Evolutionary conservation across 768 basidiomycete species (phyloP), one percentile per base, ranked within the genome.

Genomic region (Lactarius hengduanensis): DNA sequence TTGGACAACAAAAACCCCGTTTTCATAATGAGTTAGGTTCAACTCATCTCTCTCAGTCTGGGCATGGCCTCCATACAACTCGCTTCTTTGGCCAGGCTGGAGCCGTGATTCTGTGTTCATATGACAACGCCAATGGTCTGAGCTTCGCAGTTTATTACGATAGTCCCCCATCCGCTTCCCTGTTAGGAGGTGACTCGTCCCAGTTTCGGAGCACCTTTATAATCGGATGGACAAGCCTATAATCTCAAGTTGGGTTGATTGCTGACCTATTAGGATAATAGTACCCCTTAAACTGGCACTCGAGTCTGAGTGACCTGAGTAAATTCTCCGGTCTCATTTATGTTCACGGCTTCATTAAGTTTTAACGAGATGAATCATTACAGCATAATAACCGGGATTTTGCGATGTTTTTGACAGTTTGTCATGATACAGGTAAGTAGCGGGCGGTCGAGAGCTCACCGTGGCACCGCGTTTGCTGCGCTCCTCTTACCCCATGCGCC

Each of bases 71-170:
- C 50, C 22, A 26, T 53, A 15, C 22, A 26, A 53, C 50, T 22
- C 22, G n/a, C 22, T 26, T 53, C 50, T 26, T 53, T 22, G n/a
- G 50, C 6, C 26, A 7, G 13, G 50, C 22, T 50, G 22, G 16
- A n/a, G 22, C 22, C 36, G 47, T 28, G 26, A 13, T 53, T 62
- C 34, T 18, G 50, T 15, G 54, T 56, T 40, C 40, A 55, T 56
- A 56, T 65, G 53, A 56, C 36, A 65, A 61, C 60, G 18, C 26
- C 32, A 9, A 20, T 30, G 20, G 36, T 53, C 34, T 5, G 22
- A 28, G 22, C 30, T 45, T 30, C 38, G 40, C 20, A 26, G n/a
- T 38, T 20, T 20, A 56, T n/a, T 57, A 57, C 32, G 28, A 32
- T 56, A 56, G 16, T 54, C 22, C 26, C 50, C 20, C 50, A 36